Evolutionary conservation across 164 flowering plant genomes (phyloP), one percentile per base, ranked within the genome.

Genomic region (Amborella trichopoda): DNA sequence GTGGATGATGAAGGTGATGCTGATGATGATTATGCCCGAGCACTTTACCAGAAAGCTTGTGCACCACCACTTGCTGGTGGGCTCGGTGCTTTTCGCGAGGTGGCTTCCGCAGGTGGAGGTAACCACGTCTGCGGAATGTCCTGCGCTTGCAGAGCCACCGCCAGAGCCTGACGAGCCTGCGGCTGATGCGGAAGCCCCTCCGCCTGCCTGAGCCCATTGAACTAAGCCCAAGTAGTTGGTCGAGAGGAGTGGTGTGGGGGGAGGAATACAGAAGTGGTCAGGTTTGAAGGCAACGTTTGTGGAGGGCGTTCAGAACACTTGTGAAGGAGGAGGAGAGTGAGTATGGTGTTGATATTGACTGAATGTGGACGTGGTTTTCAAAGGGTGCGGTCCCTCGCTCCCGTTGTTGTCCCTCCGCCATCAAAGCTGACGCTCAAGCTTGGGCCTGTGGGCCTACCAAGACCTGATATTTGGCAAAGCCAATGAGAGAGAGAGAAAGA

Each of bases 101-200:
- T 34, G 8, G 10, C 18, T 19, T 14, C 40, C 3, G 22, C 0
- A 10, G 41, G 25, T 3, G 59, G 38, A 11, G 61, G 63, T 17
- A 18, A 30, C 56, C 64, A 56, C 2, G 54, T 42, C 6, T 51
- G 27, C 4, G 56, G 40, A 1, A 24, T 37, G 23, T 63, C 36
- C 20, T 46, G 34, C 4, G 58, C n/a, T 66, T 59, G 57, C 44
- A 3, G 23, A 73, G 30, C 70, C 76, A 63, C 20, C 40, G 28
- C 53, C 63, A 59, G 23, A 64, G 40, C 39, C 48, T 56, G 32
- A 48, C 23, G 2, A 71, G 28, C 26, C 65, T 71, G 20, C 63
- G 61, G 11, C 76, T 70, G 28, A 81, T 54, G 50, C 58, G 66
- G 69, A 84, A 75, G 1, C 89, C 89, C 44, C 72, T 62, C 8